Percentiles rank a stretch among this genome's conserved stretches.
Conservation (phyloP, 1,284 basidiomycete genomes). For the Naganishia sp. region DNA sequence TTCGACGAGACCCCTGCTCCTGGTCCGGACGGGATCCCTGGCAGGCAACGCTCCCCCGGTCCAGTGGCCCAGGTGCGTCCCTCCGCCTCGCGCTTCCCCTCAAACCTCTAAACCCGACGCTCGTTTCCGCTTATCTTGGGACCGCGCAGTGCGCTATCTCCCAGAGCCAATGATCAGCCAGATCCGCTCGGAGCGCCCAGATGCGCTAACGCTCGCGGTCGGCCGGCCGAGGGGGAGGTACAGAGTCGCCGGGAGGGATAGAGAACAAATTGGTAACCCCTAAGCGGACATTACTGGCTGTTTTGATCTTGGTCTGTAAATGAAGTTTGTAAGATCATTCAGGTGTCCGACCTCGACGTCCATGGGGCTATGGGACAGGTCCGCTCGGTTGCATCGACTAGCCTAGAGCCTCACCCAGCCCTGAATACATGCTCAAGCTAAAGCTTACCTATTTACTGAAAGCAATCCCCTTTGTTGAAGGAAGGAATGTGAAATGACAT, state of each 20-base stretch:
- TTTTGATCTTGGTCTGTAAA: no score
- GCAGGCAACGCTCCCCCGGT: background rate
- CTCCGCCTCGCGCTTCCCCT: constrained; percentile 2
- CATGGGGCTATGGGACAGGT: no score
- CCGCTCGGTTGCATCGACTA: no score
- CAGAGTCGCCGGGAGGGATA: no score
- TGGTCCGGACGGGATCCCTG: constrained; percentile 3
- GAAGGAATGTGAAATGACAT: no score
- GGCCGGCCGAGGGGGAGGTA: constrained; percentile 1
- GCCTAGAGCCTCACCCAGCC: no score
- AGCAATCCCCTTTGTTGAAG: no score
- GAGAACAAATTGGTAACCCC: no score
- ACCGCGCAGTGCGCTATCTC: constrained; percentile 14
- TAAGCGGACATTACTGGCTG: background rate
- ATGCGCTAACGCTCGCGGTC: background rate
- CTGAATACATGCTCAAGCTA: no score
- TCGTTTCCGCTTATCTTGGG: background rate
- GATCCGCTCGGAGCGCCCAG: constrained; percentile 7
- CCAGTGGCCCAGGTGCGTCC: background rate
- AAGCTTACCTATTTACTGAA: no score
- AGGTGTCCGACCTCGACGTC: no score
- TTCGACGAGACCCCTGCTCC: background rate
- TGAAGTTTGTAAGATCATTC: no score
- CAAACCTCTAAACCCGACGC: constrained; percentile 4
- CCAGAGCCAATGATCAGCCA: background rate